Evolutionary conservation across 495 filamentous ascomycete species (phyloP).

Genomic region (Talaromyces ruber): DNA sequence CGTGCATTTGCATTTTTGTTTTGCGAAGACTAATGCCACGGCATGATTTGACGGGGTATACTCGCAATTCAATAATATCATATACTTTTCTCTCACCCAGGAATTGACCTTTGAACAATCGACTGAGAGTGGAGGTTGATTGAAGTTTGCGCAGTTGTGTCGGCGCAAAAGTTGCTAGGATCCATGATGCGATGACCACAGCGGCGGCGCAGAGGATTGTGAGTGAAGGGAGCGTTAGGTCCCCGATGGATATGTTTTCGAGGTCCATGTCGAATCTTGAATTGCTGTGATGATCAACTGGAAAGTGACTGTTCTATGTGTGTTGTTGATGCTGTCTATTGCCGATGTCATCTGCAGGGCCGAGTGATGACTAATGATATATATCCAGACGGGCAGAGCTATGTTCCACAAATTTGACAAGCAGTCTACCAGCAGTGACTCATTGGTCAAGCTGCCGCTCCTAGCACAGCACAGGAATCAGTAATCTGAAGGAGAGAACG

Average conservation of each 20-base stretch:
- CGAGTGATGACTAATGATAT: not conserved
- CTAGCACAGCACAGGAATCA: not conserved
- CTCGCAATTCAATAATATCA: constrained; percentile 46
- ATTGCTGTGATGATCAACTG: not conserved
- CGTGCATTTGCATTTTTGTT: constrained; percentile 57
- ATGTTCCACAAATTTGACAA: not conserved
- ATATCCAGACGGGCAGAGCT: not conserved
- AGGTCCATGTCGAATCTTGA: not conserved
- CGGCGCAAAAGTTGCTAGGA: not conserved
- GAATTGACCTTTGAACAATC: not conserved
- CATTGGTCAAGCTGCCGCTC: not conserved
- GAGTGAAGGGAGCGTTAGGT: not conserved
- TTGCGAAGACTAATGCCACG: constrained; percentile 61
- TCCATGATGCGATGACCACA: not conserved
- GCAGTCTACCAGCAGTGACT: not conserved
- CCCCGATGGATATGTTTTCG: not conserved
- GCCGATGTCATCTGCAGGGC: not conserved
- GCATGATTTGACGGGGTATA: constrained; percentile 90
- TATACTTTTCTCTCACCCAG: constrained; percentile 1
- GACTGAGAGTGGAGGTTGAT: not conserved
- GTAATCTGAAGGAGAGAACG: not conserved
- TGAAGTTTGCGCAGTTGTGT: not conserved
- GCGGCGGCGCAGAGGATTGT: not conserved
- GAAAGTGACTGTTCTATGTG: not conserved
- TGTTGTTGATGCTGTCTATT: not conserved